Evolutionary conservation across 2,329 filamentous ascomycete species (phyloP).

Genomic region (Metarhizium album): DNA sequence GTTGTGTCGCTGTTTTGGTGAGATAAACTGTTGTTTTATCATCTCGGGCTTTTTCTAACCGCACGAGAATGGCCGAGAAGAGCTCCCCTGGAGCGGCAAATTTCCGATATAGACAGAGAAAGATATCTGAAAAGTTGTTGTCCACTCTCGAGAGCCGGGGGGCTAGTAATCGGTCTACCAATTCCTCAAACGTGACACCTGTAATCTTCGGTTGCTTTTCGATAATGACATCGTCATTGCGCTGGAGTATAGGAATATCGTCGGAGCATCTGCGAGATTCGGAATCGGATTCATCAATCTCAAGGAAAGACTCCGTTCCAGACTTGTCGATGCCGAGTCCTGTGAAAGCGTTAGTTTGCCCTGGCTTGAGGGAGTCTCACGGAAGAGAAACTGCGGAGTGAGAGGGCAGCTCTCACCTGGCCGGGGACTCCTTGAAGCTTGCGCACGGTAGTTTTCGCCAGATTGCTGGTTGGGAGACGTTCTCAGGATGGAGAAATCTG

Average conservation of each 20-base stretch:
- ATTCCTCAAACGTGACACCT: conserved; percentile 53
- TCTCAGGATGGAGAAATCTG: conserved; percentile 53
- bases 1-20: conserved; percentile 67
- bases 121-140: conserved; percentile 77
- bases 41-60: conserved; percentile 60
- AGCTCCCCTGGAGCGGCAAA: conserved; percentile 76
- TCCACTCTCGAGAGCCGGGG: conserved; percentile 80
- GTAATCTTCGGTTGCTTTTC: conserved; percentile 35
- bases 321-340: conserved; percentile 41
- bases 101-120: conserved; percentile 86
- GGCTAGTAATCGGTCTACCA: conserved; percentile 78
- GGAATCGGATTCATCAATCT: conserved; percentile 59
- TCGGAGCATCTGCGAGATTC: conserved; percentile 57
- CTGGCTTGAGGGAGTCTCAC: background rate
- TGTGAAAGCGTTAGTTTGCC: conserved; percentile 34
- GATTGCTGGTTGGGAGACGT: conserved; percentile 39
- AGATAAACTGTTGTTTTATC: conserved; percentile 59
- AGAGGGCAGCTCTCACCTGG: conserved; percentile 14
- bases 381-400: background rate
- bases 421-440: conserved; percentile 23
- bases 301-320: conserved; percentile 46
- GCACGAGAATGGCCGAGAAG: conserved; percentile 65
- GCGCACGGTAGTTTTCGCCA: conserved; percentile 22
- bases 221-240: conserved; percentile 52
- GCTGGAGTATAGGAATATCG: conserved; percentile 55